Base-by-base conservation (phyloP, 2,329 filamentous ascomycete genomes). In the Hymenoscyphus linearis region DNA sequence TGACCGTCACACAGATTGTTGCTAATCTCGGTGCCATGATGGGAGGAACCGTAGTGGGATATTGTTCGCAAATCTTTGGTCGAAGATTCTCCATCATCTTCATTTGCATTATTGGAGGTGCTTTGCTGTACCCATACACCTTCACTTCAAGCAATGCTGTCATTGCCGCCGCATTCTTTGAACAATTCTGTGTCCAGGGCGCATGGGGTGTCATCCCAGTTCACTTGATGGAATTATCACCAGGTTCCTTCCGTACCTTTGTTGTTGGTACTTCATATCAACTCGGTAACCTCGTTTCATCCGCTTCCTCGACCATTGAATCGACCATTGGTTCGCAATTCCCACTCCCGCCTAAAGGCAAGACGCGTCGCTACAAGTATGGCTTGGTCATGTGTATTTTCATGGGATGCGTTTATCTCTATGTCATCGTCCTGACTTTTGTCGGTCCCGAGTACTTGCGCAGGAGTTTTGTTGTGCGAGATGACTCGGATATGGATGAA, bases 321-420 rank as follows among this genome's bases (percentile, higher is more conserved):
- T 91, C 91, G 63, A 87, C 86, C 13, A 80, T 92, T 57, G 80
- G 89, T 1, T 88, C 92, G 69, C 81, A 76, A 83, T 95, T 91
- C 73, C 90, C 90, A 0, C 79, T 96, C 2, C 79, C 85, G 0
- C 77, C 83, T 0, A 82, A 80, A 1, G 73, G 79, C 18, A 72
- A 75, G 0, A 80, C 77, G 0, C 73, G 75, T 54, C 78, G 88
- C 2, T 91, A 88, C 73, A 77, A 90, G 62, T 96, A 96, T 67
- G 91, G 90, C 44, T 87, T 87, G 68, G 91, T 96, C 10, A 93
- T 96, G 65, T 91, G 87, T 71, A 95, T 96, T 70, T 96, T 96
- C 76, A 92, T 96, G 89, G 92, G 60, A 13, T 62, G 57, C 25
- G 57, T 60, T 1, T 96, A 83, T 67, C 80, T 71, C 27, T 86